Base-by-base conservation (phyloP, 371 early-diverging fungal species). In the Mucor lusitanicus region DNA sequence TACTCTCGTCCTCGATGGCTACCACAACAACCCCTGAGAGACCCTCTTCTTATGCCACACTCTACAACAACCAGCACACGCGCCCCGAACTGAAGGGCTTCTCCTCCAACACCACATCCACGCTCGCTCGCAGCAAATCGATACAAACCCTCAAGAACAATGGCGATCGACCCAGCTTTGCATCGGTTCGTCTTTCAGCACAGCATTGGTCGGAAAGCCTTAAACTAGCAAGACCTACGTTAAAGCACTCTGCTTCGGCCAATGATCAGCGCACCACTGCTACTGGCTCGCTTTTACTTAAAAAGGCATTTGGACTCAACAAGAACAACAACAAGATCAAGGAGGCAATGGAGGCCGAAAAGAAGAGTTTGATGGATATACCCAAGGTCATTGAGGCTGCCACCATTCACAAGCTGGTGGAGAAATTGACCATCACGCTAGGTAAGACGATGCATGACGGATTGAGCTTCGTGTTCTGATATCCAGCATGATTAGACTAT, bases 371-470 rank as follows among this genome's bases (percentile, higher is more conserved):
- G 13, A 21, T 46, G 44, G 60, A 73, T 54, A 58, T 76, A 56
- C 82, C 79, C 12, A 74, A 77, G 57, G 83, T 83, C 1, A 78
- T 90, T 59, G 86, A 87, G 70, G 87, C 88, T 13, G 89, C 90
- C 7, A 85, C 87, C 0, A 78, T 87, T 19, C 87, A 88, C 50
- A 88, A 89, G 59, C 68, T 90, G 6, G 80, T 90, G 6, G 85
- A 87, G 28, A 88, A 87, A 50, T 68, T 90, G 39, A 90, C 90
- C 28, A 85, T 68, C 48, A 78, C 82, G 25, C 74, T 90, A 32
- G 82, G 82, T 81, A 78, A 32, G 35, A 15, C 6, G 19, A 13
- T 32, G 11, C 37, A 42, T 6, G 17, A 17, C 30, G 30, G 19
- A n/a, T 1, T 7, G 6, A 44, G 5, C n/a, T 19, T 1, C 19